A percentile compares a stretch with the other conserved stretches of the same genome.
These are phyloP conservation scores for Teratosphaeria zuluensis DNA, from an alignment of 2,329 filamentous ascomycete species.

Conservation along the genomic window DNA sequence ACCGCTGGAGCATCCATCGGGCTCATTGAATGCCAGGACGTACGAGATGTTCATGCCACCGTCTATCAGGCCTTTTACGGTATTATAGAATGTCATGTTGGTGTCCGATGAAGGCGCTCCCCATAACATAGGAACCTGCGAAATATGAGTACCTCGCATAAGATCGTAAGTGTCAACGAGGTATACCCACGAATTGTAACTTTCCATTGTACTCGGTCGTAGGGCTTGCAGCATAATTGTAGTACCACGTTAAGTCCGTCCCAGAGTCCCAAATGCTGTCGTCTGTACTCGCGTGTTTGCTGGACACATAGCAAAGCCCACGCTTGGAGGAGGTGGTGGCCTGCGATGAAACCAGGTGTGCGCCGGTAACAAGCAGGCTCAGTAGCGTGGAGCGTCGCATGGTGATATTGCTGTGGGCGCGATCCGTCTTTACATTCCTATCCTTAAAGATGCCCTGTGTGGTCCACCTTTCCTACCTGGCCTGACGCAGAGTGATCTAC, in stretches of 20 bases:
- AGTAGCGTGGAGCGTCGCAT: not conserved
- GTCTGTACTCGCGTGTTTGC: conserved; percentile 47
- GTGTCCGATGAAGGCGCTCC: conserved; percentile 42
- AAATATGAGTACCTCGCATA: too few relatives aligned
- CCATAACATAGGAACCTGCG: conserved; percentile 66
- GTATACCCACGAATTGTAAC: conserved; percentile 48
- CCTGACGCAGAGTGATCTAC: not conserved
- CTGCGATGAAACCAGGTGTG: conserved; percentile 9
- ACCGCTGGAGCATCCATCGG: conserved; percentile 52
- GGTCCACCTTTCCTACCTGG: not conserved
- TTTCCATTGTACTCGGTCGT: conserved; percentile 28
- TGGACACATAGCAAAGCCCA: conserved; percentile 60
- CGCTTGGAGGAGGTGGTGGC: conserved; percentile 49
- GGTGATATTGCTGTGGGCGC: not conserved
- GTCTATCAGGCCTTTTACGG: conserved; percentile 47
- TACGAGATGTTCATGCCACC: conserved; percentile 51
- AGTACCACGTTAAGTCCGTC: conserved; percentile 68
- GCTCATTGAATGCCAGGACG: conserved; percentile 72
- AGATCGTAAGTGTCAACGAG: too few relatives aligned
- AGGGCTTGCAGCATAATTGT: conserved; percentile 60
- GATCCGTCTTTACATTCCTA: not conserved
- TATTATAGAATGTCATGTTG: conserved; percentile 51
- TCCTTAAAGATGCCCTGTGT: not conserved
- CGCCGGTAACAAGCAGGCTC: not conserved
- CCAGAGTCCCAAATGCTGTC: conserved; percentile 53